phyloP scores from a whole-genome alignment of 2,329 filamentous ascomycete genomes.

The Ceratocystis papillata region DNA sequence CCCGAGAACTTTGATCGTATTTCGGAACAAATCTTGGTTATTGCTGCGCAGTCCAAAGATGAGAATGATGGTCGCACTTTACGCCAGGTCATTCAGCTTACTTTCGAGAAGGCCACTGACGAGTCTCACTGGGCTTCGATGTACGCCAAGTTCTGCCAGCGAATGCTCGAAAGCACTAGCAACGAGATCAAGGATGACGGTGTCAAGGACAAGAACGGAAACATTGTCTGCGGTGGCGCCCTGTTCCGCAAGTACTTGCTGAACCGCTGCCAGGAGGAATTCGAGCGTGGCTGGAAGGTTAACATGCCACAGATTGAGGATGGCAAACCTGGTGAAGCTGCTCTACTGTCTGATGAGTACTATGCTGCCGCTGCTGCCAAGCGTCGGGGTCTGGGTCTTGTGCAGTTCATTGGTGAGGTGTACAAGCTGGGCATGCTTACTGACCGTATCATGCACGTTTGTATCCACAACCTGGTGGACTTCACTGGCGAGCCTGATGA shows the following conservation, averaged over 20 bases:
- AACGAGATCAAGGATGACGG: conserved; percentile 89
- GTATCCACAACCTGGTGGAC: conserved; percentile 92
- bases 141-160: conserved; percentile 97
- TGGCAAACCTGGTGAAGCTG: conserved; percentile 48
- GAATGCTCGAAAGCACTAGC: conserved; percentile 93
- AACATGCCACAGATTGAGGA: conserved; percentile 59
- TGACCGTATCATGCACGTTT: conserved; percentile 98
- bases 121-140: conserved; percentile 97
- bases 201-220: conserved; percentile 79
- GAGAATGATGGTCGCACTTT: conserved; percentile 89
- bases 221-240: conserved; percentile 81
- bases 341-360: conserved; percentile 89
- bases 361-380: conserved; percentile 89
- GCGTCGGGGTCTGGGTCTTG: conserved; percentile 89
- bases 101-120: conserved; percentile 97
- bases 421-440: conserved; percentile 99
- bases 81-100: conserved; percentile 95
- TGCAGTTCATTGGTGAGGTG: conserved; percentile 97
- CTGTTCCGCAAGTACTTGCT: conserved; percentile 97
- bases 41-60: conserved; percentile 89
- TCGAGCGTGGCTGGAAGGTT: conserved; percentile 92
- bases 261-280: conserved; percentile 97
- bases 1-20: conserved; percentile 98
- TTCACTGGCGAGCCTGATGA: conserved; percentile 90
- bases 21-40: conserved; percentile 80